Evolutionary conservation across 768 basidiomycete genomes (phyloP).

Genomic region (Pisolithus albus): DNA sequence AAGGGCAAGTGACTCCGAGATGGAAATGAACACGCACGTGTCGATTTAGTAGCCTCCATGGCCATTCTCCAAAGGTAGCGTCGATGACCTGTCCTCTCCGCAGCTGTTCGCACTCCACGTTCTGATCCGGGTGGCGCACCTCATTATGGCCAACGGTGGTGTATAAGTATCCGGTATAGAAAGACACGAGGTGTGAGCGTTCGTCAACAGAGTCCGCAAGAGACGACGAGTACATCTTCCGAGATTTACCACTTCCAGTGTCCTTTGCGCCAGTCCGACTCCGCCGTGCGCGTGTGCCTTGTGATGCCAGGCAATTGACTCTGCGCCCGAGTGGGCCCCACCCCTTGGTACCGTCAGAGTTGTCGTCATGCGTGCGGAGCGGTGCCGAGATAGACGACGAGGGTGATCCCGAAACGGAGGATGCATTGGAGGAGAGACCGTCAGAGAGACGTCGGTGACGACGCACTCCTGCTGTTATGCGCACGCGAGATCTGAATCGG

Average conservation of each 20-base stretch:
- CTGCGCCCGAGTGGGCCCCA: constrained; percentile 62
- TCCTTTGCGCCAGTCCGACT: background rate
- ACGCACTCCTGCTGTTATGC: constrained; percentile 66
- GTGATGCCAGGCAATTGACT: constrained; percentile 30
- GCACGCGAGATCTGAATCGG: constrained; percentile 68
- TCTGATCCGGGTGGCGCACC: constrained; percentile 16
- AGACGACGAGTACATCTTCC: constrained; percentile 6
- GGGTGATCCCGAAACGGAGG: constrained; percentile 52
- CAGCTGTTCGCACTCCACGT: constrained; percentile 29
- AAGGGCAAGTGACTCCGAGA: background rate
- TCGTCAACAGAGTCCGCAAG: constrained; percentile 24
- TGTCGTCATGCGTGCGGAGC: constrained; percentile 43
- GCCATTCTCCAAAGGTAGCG: constrained; percentile 59
- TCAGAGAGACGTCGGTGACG: constrained; percentile 34
- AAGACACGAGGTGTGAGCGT: constrained; percentile 32
- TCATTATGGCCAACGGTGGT: constrained; percentile 2
- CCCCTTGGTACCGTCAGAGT: constrained; percentile 41
- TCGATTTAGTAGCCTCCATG: constrained; percentile 57
- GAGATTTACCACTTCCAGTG: background rate
- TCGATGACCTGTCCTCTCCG: constrained; percentile 43
- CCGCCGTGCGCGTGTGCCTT: background rate
- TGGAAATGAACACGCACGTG: constrained; percentile 42
- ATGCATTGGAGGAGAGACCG: constrained; percentile 19
- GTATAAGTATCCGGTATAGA: constrained; percentile 17
- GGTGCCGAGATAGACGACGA: constrained; percentile 83